Conservation (phyloP, 495 filamentous ascomycete species). For the Ramalina peruviana region DNA sequence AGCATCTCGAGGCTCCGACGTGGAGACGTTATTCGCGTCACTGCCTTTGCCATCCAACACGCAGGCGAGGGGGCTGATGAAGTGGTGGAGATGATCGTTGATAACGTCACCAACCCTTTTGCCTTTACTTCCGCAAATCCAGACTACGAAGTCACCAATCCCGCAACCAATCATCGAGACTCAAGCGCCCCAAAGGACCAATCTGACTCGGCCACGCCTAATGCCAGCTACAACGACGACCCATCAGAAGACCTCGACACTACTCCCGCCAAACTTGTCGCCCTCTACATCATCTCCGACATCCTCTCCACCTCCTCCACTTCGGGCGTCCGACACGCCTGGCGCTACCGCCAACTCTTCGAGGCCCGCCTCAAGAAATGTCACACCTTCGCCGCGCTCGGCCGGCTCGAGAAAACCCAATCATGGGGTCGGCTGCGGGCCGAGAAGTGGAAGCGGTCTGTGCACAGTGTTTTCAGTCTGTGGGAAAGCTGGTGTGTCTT, state of each 20-base stretch:
- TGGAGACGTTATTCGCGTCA: slow-evolving; percentile 76
- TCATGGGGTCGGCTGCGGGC: slow-evolving; percentile 72
- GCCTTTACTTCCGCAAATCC: slow-evolving; percentile 46
- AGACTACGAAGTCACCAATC: slow-evolving; percentile 16
- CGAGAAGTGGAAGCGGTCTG: slow-evolving; percentile 82
- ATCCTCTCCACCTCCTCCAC: slow-evolving; percentile 76
- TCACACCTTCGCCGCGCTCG: slow-evolving; percentile 69
- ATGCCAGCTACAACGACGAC: slow-evolving; percentile 22
- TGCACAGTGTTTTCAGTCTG: slow-evolving; percentile 53
- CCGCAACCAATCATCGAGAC: neutral
- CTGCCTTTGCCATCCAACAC: slow-evolving; percentile 81
- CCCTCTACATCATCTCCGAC: slow-evolving; percentile 75
- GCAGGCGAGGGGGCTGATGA: slow-evolving; percentile 70
- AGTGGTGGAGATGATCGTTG: slow-evolving; percentile 73
- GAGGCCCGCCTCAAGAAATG: slow-evolving; percentile 56
- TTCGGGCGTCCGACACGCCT: slow-evolving; percentile 72
- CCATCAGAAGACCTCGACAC: slow-evolving; percentile 37
- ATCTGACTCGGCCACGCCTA: neutral
- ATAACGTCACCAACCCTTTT: slow-evolving; percentile 64
- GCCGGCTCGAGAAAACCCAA: slow-evolving; percentile 58
- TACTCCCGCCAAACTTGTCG: slow-evolving; percentile 64
- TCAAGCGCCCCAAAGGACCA: neutral
- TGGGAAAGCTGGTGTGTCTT: slow-evolving; percentile 94
- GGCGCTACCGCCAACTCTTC: slow-evolving; percentile 81
- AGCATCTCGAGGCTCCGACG: slow-evolving; percentile 60